Evolutionary conservation across 108 stramenopile genomes (phyloP), one percentile per base, ranked within the genome.

Genomic region (Licmophora abbreviata): DNA sequence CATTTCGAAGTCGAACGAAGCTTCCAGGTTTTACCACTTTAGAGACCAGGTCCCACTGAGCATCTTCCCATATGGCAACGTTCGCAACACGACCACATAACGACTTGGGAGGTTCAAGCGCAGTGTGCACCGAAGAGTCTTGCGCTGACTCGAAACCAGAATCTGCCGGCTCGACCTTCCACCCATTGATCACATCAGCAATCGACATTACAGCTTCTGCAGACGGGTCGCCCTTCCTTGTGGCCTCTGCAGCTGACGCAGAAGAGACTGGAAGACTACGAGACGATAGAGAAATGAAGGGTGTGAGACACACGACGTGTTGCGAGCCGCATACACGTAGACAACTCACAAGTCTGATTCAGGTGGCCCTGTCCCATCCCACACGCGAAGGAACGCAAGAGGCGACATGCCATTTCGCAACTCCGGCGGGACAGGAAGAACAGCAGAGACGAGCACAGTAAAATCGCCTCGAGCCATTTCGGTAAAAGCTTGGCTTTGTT

Each of bases 311-410:
- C 44, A 56, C 27, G 29, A 20, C 23, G 23, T 12, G 23, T 26
- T 20, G 8, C 26, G 3, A 18, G 8, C 23, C 4, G 2, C 29
- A 40, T 14, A 7, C 31, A 3, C n/a, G 41, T 14, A 12, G 17
- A 8, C 22, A 47, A 76, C 74, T 51, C 64, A 76, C 58, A 74
- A 74, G 62, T 88, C 90, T 21, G 81, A 79, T n/a, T 36, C 47
- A 17, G 85, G 56, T 20, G 59, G 53, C 30, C 90, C 90, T 6
- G 90, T 81, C 29, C 90, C 90, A 69, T 92, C 90, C 90, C 90
- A 92, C 18, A 92, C 62, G 25, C 90, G 73, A 48, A 92, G 59
- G 38, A 73, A 81, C 26, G 82, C 89, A 43, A 36, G 34, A 1
- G 77, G 69, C 21, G 66, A 63, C 31, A 64, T 62, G 18, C 68